Conservation (phyloP, 1,284 basidiomycete genomes). For the Cerrena zonata region DNA sequence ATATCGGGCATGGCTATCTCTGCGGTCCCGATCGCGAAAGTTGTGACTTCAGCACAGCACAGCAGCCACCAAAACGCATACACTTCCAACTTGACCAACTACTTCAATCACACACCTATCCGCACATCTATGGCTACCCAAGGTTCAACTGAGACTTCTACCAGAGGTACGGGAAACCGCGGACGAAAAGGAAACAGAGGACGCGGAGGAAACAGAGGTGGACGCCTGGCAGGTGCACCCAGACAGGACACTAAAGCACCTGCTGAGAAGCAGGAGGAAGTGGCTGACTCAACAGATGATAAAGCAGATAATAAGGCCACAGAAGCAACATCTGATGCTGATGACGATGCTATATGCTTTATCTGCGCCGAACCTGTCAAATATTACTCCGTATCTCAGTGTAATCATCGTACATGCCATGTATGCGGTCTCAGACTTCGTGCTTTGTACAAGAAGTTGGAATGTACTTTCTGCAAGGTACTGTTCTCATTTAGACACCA, state of each 20-base stretch:
- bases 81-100: too few relatives aligned
- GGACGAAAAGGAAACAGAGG: conserved; percentile 28
- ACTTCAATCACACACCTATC: neutral
- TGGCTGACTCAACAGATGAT: conserved; percentile 1
- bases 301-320: conserved; percentile 11
- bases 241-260: neutral
- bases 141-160: conserved; percentile 25
- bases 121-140: conserved; percentile 28
- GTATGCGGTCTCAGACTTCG: conserved; percentile 88
- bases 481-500: conserved; percentile 17
- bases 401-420: conserved; percentile 90
- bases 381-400: conserved; percentile 83
- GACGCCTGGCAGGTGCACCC: conserved; percentile 7
- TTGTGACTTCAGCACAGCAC: neutral
- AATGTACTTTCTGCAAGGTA: conserved; percentile 97
- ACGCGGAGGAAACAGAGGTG: conserved; percentile 16
- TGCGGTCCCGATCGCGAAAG: neutral
- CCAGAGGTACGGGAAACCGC: conserved; percentile 22
- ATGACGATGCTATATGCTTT: conserved; percentile 67
- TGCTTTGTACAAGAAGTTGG: conserved; percentile 87
- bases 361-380: conserved; percentile 95
- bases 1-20: neutral
- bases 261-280: conserved; percentile 1
- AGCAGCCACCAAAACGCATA: neutral
- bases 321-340: conserved; percentile 11